These are phyloP conservation scores for Kodamaea fungicola DNA, from an alignment of 1,139 yeast genomes.

Conservation along the genomic window DNA sequence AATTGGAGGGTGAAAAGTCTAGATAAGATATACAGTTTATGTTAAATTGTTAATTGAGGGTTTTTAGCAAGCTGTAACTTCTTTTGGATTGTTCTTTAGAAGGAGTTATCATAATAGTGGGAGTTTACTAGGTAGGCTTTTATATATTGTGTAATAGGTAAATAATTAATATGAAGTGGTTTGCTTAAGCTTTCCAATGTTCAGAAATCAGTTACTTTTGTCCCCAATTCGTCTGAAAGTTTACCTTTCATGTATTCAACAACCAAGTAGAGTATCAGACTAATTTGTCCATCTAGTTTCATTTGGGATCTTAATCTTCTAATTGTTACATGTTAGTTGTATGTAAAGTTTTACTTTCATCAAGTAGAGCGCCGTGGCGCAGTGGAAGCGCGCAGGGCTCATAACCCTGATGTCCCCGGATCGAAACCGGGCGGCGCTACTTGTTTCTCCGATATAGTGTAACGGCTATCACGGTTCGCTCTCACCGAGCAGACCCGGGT, in stretches of 20 bases:
- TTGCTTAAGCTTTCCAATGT: too few relatives aligned
- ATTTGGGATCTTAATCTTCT: too few relatives aligned
- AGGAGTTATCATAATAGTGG: background rate
- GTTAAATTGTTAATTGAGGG: too few relatives aligned
- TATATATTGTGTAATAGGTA: too few relatives aligned
- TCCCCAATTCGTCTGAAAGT: too few relatives aligned
- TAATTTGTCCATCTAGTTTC: too few relatives aligned
- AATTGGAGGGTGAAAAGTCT: background rate
- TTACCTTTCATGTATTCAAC: too few relatives aligned
- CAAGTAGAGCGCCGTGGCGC: conserved; percentile 79
- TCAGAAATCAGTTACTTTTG: too few relatives aligned
- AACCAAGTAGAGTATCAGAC: too few relatives aligned
- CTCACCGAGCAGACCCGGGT: conserved; percentile 77
- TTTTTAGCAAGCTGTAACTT: too few relatives aligned
- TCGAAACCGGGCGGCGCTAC: conserved; percentile 99
- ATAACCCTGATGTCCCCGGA: conserved; percentile 99
- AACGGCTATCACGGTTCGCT: conserved; percentile 78
- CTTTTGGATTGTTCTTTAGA: background rate
- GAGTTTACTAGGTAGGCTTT: background rate
- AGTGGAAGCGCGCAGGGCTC: conserved; percentile 99
- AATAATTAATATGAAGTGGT: too few relatives aligned
- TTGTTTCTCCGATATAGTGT: conserved; percentile 54
- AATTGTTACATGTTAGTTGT: background rate
- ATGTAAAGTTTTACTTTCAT: background rate
- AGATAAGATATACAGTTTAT: too few relatives aligned